Conservation (phyloP, 2,329 filamentous ascomycete species). For the Aspergillus proliferans region DNA sequence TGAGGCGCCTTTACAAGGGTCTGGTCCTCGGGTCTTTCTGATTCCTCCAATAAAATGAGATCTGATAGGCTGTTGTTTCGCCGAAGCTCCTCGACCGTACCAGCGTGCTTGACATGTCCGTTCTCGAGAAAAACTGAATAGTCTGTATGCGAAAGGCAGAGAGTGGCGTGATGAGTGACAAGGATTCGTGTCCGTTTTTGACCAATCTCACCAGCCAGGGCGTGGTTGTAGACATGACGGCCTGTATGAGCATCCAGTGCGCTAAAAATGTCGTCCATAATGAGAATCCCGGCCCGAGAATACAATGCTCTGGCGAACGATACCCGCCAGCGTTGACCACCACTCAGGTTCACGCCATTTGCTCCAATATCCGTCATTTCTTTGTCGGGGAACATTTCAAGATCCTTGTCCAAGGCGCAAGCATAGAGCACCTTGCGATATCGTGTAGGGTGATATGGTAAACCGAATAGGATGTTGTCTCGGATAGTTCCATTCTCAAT, state of each 20-base stretch:
- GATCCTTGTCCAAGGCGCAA: constrained; percentile 68
- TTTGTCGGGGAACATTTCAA: constrained; percentile 69
- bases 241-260: constrained; percentile 76
- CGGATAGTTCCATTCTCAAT: constrained; percentile 75
- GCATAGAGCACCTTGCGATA: constrained; percentile 65
- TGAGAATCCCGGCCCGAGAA: constrained; percentile 66
- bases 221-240: constrained; percentile 70
- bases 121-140: constrained; percentile 69
- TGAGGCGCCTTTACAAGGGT: neutral
- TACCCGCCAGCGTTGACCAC: constrained; percentile 77
- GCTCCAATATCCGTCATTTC: constrained; percentile 76
- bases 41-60: constrained; percentile 24
- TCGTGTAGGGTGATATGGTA: constrained; percentile 62
- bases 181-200: constrained; percentile 66
- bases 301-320: constrained; percentile 75
- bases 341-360: constrained; percentile 77
- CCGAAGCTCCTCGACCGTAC: constrained; percentile 55
- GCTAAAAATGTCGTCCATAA: constrained; percentile 80
- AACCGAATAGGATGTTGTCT: constrained; percentile 72
- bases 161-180: constrained; percentile 71
- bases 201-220: constrained; percentile 64
- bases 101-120: constrained; percentile 59
- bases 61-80: constrained; percentile 36
- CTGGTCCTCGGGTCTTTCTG: neutral
- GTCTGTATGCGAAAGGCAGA: constrained; percentile 64